phyloP scores from a whole-genome alignment of 1,139 yeast species.

The Casaregolazyma suthepensis region DNA sequence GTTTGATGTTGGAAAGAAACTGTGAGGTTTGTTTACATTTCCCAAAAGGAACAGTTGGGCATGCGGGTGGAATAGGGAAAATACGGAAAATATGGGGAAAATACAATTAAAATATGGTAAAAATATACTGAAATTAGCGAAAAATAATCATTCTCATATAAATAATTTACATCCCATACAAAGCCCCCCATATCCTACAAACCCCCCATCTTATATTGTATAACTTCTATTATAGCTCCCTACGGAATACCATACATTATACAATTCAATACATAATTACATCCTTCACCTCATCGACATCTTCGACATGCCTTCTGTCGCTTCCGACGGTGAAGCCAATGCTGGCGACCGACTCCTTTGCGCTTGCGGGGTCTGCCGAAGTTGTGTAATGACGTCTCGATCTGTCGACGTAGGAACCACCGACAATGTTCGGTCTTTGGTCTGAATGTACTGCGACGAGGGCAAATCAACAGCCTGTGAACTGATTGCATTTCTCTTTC shows the following conservation, averaged over 20 bases:
- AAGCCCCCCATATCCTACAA: background rate
- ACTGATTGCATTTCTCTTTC: slow-evolving; percentile 15
- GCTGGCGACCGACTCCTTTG: background rate
- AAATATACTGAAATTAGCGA: too few species aligned
- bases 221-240: background rate
- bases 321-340: background rate
- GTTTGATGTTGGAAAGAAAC: slow-evolving; percentile 2
- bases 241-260: background rate
- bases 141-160: too few species aligned
- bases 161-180: too few species aligned
- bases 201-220: background rate
- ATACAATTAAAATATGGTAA: background rate
- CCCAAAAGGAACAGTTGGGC: slow-evolving; percentile 4
- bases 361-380: background rate
- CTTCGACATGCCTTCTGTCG: background rate
- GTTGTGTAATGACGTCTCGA: slow-evolving; percentile 2
- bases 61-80: too few species aligned
- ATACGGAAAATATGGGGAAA: background rate
- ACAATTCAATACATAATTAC: background rate
- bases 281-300: background rate
- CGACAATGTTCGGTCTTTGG: slow-evolving; percentile 24
- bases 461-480: background rate
- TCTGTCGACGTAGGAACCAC: slow-evolving; percentile 23
- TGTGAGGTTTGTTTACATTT: slow-evolving; percentile 8
- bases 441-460: slow-evolving; percentile 13